Evolutionary conservation across 1,284 basidiomycete genomes (phyloP), one percentile per base, ranked within the genome.

Genomic region (Pyrrhoderma lamaoense): DNA sequence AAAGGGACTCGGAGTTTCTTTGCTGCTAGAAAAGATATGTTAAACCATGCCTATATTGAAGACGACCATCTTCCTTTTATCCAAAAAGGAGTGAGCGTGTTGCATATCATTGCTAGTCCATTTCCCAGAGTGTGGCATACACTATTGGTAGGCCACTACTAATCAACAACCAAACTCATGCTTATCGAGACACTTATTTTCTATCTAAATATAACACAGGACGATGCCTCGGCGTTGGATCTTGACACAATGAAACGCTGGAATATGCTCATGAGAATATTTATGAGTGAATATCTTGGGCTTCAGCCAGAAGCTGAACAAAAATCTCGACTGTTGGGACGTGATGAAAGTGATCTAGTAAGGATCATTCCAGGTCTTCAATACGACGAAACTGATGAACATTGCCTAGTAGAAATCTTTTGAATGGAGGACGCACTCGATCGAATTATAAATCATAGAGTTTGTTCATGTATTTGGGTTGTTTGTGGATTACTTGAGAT

Each of bases 21-120:
- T 67, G 56, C 66, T 21, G 68, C 75, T 42, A 73, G 82, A 40
- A 65, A 61, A 0, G 65, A 65, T 1, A 68, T 72, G 37, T 56
- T 61, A 31, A 75, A 73, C 54, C 64, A 68, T 14, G 82, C 79
- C 1, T 84, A 82, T 43, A 86, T 98, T 53, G 90, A 83, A 39
- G 96, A 99, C 66, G 96, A 99, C 68, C 96, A 99, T 66, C 66
- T 93, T 22, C 96, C 96, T 13, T 99, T 99, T 70, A 62, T 96
- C 42, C 67, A 73, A 35, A 69, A 74, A 48, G 96, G 95, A 4
- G 93, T 99, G 16, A 91, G 83, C 52, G 72, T 98, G 45, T 67
- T 99, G 56, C 96, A 99, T 65, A 64, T 99, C 46, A 99, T 99
- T 54, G 70, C 94, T 0, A 79, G 79, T 39, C 93, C 91, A 0